Conservation (phyloP, 1,284 basidiomycete genomes). For the Hypsizygus ulmarius region DNA sequence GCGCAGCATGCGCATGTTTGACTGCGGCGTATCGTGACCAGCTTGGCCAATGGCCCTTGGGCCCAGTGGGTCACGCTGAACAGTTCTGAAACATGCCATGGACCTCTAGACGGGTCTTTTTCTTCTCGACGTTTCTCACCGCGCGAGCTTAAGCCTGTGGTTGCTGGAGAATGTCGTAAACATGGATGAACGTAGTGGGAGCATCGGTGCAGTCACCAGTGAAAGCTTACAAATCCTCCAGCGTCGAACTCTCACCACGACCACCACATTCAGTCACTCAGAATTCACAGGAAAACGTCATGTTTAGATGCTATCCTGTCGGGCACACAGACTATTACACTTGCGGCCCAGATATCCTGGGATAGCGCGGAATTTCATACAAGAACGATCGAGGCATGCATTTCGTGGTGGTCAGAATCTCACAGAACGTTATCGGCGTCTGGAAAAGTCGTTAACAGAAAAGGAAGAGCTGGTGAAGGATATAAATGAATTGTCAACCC, state of each 20-base stretch:
- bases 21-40: no score
- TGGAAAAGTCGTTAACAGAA: constrained; percentile 53
- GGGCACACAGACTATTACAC: constrained; percentile 12
- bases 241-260: not conserved
- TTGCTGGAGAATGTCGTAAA: no score
- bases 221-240: constrained; percentile 9
- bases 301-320: constrained; percentile 18
- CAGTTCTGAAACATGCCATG: no score
- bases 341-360: not conserved
- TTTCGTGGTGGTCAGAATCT: constrained; percentile 35
- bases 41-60: no score
- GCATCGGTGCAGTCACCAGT: no score
- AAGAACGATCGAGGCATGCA: constrained; percentile 12
- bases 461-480: constrained; percentile 39
- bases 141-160: no score
- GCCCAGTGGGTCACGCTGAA: no score
- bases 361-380: constrained; percentile 4
- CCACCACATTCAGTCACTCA: constrained; percentile 3
- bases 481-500: constrained; percentile 19
- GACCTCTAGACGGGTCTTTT: no score
- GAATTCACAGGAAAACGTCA: constrained; percentile 12
- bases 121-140: no score
- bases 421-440: constrained; percentile 47
- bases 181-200: no score
- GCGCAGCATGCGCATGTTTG: no score